These are phyloP conservation scores for Paecilomyces dactylethromorphus DNA, from an alignment of 2,329 filamentous ascomycete species.

Conservation along the genomic window DNA sequence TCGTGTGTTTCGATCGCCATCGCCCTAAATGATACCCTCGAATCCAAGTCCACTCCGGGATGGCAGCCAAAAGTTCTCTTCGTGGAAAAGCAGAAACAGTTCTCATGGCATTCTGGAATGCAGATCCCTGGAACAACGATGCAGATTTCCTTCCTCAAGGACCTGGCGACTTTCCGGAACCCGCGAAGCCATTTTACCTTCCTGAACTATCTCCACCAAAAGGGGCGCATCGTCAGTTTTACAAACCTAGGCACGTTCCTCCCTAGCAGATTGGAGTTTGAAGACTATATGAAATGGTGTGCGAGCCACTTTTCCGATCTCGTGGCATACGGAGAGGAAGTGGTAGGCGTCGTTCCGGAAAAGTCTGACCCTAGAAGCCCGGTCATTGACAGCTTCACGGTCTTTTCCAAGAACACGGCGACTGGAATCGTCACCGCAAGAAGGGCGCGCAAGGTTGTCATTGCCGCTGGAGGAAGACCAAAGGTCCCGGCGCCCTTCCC, in stretches of 20 bases:
- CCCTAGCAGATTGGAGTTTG: constrained; percentile 79
- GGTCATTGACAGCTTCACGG: constrained; percentile 58
- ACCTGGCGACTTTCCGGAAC: constrained; percentile 82
- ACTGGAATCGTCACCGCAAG: constrained; percentile 35
- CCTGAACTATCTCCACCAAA: constrained; percentile 82
- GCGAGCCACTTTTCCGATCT: constrained; percentile 67
- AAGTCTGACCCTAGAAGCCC: constrained; percentile 39
- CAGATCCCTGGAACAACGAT: constrained; percentile 86
- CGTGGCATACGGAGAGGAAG: constrained; percentile 72
- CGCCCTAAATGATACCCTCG: constrained; percentile 75
- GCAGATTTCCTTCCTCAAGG: constrained; percentile 98
- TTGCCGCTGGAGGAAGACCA: constrained; percentile 62
- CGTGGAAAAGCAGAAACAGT: constrained; percentile 74
- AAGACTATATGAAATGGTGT: constrained; percentile 94
- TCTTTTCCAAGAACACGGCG: constrained; percentile 57
- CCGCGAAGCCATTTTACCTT: constrained; percentile 91
- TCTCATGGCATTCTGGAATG: constrained; percentile 95
- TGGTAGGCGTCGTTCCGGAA: constrained; percentile 62
- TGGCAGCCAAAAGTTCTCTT: constrained; percentile 68
- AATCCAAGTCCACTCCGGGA: constrained; percentile 32
- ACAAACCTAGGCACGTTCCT: constrained; percentile 86
- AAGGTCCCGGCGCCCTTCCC: constrained; percentile 67
- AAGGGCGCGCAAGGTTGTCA: constrained; percentile 48
- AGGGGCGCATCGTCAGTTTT: constrained; percentile 78
- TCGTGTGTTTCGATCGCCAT: constrained; percentile 85